A percentile compares a stretch with the other conserved stretches of the same genome.
Evolutionary conservation across 305 asterid species (phyloP).

Genomic region (Fraxinus greggii): DNA sequence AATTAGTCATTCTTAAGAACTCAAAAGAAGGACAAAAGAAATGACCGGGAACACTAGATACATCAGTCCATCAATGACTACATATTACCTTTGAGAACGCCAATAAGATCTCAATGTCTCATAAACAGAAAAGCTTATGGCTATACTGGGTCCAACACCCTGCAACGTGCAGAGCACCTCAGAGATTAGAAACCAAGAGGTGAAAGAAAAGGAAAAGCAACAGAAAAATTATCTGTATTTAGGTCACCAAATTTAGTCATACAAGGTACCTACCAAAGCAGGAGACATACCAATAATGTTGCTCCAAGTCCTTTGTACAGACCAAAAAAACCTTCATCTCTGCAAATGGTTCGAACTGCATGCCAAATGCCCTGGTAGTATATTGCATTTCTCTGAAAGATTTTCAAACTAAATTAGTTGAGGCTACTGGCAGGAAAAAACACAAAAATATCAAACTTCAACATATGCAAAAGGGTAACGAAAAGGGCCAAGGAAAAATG

Average conservation of each 20-base stretch:
- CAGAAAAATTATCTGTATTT: not conserved
- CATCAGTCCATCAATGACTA: not conserved
- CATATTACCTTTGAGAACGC: slow-evolving; percentile 58
- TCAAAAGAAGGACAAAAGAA: not conserved
- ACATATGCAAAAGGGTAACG: not conserved
- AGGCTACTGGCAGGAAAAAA: not conserved
- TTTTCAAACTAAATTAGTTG: slow-evolving; percentile 19
- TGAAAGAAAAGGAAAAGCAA: not conserved
- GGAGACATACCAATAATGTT: slow-evolving; percentile 67
- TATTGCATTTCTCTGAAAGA: slow-evolving; percentile 66
- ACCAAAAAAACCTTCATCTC: slow-evolving; percentile 92
- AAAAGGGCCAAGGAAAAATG: not conserved
- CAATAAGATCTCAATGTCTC: slow-evolving; percentile 75
- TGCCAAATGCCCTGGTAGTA: slow-evolving; percentile 92
- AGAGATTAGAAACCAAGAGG: not conserved
- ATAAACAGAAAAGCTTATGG: slow-evolving; percentile 92
- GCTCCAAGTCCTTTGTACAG: slow-evolving; percentile 97
- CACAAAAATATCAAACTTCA: not conserved
- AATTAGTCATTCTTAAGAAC: slow-evolving; percentile 1
- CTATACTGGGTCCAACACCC: slow-evolving; percentile 98
- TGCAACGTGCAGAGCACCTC: slow-evolving; percentile 30
- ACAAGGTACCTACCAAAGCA: slow-evolving; percentile 2
- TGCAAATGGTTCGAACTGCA: slow-evolving; percentile 76
- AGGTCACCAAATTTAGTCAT: slow-evolving; percentile 3
- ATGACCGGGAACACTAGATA: not conserved